Evolutionary conservation across 345 rosid genomes (phyloP).

Genomic region (Camelina sativa): DNA sequence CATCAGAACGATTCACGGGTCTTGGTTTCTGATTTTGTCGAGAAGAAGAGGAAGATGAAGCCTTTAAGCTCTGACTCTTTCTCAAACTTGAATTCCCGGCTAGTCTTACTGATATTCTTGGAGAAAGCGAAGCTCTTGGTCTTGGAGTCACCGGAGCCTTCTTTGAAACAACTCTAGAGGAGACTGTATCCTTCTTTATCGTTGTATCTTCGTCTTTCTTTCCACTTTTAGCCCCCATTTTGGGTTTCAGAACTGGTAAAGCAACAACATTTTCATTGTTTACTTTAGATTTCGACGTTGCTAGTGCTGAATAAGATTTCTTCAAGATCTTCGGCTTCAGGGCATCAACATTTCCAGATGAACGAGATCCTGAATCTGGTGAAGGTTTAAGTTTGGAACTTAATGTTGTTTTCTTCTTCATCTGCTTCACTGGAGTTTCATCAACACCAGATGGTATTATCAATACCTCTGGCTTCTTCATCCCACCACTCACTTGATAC

Average conservation of each 20-base stretch:
- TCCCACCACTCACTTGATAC: slow-evolving; percentile 19
- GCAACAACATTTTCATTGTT: slow-evolving; percentile 25
- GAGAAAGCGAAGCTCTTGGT: slow-evolving; percentile 52
- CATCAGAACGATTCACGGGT: slow-evolving; percentile 29
- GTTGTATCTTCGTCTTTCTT: slow-evolving; percentile 42
- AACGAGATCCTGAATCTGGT: slow-evolving; percentile 35
- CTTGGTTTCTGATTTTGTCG: slow-evolving; percentile 48
- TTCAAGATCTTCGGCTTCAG: slow-evolving; percentile 40
- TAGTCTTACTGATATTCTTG: slow-evolving; percentile 43
- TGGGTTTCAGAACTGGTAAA: slow-evolving; percentile 26
- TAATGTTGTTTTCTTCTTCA: slow-evolving; percentile 38
- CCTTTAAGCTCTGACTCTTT: slow-evolving; percentile 53
- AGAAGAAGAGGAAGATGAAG: slow-evolving; percentile 42
- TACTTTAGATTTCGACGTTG: slow-evolving; percentile 29
- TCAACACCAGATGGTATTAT: slow-evolving; percentile 31
- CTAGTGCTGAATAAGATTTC: slow-evolving; percentile 38
- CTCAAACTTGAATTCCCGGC: slow-evolving; percentile 48
- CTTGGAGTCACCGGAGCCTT: slow-evolving; percentile 47
- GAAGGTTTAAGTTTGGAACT: slow-evolving; percentile 33
- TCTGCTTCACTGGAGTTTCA: slow-evolving; percentile 37
- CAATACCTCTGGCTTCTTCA: slow-evolving; percentile 32
- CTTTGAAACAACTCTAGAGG: slow-evolving; percentile 49
- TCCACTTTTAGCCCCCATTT: slow-evolving; percentile 19
- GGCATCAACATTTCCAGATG: slow-evolving; percentile 35
- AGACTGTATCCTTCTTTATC: slow-evolving; percentile 30